These are phyloP conservation scores for Rhipidocladum racemiflorum DNA, from an alignment of 176 grass and related monocot genomes.

Conservation along the genomic window DNA sequence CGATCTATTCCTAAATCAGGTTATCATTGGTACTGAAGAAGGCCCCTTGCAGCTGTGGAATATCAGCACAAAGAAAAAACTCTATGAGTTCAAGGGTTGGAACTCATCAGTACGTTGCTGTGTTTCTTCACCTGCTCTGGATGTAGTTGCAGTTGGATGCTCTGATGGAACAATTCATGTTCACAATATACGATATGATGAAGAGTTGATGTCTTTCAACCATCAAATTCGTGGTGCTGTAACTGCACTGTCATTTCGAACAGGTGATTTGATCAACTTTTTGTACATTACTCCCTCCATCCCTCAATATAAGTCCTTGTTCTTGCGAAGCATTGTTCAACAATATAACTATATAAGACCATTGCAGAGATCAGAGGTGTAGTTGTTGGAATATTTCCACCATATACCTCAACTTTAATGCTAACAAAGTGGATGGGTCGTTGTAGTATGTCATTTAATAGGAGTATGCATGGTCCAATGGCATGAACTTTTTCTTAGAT, in stretches of 20 bases:
- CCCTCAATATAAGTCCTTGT: too few species aligned
- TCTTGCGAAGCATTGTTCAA: too few species aligned
- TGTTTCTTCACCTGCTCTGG: constrained; percentile 86
- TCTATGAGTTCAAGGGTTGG: constrained; percentile 93
- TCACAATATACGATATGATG: constrained; percentile 78
- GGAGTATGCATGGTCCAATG: accelerated
- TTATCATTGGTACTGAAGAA: constrained; percentile 87
- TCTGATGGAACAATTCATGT: constrained; percentile 85
- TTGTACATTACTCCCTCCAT: neutral
- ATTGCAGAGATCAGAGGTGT: too few species aligned
- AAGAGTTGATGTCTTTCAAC: constrained; percentile 82
- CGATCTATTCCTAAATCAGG: constrained; percentile 43
- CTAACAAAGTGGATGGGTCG: too few species aligned
- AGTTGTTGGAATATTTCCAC: too few species aligned
- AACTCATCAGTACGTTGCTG: constrained; percentile 68
- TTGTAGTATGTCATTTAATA: too few species aligned
- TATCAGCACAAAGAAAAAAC: constrained; percentile 73
- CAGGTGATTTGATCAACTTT: constrained; percentile 51
- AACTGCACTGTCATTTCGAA: constrained; percentile 93
- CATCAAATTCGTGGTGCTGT: constrained; percentile 88
- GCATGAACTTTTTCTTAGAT: too few species aligned
- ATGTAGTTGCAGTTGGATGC: constrained; percentile 85
- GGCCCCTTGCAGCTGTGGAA: constrained; percentile 89
- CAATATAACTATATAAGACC: too few species aligned
- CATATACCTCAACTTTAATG: too few species aligned